Conservation (phyloP, 345 rosid genomes). For the Brassica rapa region DNA sequence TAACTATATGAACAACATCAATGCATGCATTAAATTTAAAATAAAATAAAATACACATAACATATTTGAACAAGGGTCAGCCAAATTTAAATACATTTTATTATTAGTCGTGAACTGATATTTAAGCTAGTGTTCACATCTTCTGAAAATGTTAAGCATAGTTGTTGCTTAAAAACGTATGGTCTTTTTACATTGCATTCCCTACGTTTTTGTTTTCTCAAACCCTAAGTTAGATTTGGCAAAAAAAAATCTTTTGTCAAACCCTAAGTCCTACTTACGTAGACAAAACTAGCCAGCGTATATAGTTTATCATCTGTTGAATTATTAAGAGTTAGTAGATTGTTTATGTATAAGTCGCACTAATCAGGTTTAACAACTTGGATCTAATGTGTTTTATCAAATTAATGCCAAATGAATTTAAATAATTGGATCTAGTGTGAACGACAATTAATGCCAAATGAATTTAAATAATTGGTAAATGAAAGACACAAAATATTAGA, state of each 20-base stretch:
- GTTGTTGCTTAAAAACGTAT: background rate
- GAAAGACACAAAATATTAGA: background rate
- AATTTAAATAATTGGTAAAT: background rate
- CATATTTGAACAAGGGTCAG: background rate
- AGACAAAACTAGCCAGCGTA: conserved; percentile 17
- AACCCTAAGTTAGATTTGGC: conserved; percentile 25
- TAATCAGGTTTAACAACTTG: conserved; percentile 11
- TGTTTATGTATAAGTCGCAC: background rate
- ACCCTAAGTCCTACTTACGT: conserved; percentile 24
- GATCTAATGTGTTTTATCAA: background rate
- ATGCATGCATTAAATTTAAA: no score
- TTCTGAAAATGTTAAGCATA: background rate
- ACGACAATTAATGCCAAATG: background rate
- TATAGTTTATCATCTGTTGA: conserved; percentile 1
- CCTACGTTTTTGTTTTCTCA: conserved; percentile 6
- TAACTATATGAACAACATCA: background rate
- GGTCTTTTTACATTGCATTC: conserved; percentile 1
- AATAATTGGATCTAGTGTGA: background rate
- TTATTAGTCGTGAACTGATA: background rate
- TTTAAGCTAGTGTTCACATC: background rate
- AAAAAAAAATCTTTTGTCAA: conserved; percentile 1
- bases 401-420: background rate
- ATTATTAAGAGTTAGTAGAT: conserved; percentile 6
- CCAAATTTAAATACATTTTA: background rate
- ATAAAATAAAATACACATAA: no score